phyloP scores from a whole-genome alignment of 2,329 filamentous ascomycete species.

The Epichloe coenophiala region DNA sequence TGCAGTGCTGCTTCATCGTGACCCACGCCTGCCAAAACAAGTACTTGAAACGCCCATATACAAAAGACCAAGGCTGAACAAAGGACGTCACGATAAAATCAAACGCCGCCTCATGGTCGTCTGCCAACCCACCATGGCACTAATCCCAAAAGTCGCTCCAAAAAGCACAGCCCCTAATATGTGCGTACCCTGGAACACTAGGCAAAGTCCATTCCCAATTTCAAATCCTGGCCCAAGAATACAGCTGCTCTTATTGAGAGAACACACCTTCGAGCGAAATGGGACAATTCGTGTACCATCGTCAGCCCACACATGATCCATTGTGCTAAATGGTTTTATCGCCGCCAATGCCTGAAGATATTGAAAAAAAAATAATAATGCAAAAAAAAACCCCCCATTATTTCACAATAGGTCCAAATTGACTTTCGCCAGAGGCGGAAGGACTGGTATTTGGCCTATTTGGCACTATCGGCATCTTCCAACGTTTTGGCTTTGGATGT shows the following conservation, averaged over 20 bases:
- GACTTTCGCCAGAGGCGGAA: background rate
- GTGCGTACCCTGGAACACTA: background rate
- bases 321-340: background rate
- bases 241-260: background rate
- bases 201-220: background rate
- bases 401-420: background rate
- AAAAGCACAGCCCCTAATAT: background rate
- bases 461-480: background rate
- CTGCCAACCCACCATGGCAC: background rate
- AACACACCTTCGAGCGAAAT: background rate
- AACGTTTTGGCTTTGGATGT: conserved; percentile 3
- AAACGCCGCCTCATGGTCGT: background rate
- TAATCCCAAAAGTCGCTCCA: background rate
- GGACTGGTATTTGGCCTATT: background rate
- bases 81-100: background rate
- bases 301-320: background rate
- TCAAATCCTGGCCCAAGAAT: background rate
- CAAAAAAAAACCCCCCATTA: background rate
- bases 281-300: background rate
- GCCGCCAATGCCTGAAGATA: background rate
- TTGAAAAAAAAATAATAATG: background rate
- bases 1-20: background rate
- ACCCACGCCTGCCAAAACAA: too few relatives aligned
- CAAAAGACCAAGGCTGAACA: too few relatives aligned
- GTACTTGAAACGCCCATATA: too few relatives aligned